phyloP scores from a whole-genome alignment of 2,329 filamentous ascomycete species.

The Hymenoscyphus fraxineus region DNA sequence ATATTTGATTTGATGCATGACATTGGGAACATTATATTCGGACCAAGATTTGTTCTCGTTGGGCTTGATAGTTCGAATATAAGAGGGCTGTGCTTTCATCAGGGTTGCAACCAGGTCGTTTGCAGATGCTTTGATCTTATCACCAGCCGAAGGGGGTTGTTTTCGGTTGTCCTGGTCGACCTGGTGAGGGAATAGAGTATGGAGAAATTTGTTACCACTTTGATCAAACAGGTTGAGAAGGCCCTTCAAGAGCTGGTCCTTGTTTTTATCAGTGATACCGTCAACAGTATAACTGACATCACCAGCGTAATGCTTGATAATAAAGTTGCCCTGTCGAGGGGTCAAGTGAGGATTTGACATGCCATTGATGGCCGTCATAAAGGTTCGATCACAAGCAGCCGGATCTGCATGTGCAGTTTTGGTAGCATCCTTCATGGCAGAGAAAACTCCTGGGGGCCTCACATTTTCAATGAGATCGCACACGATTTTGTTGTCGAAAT shows the following conservation, averaged over 20 bases:
- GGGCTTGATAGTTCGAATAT: constrained; percentile 98
- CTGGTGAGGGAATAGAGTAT: constrained; percentile 84
- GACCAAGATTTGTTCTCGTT: constrained; percentile 97
- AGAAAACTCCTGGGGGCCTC: constrained; percentile 87
- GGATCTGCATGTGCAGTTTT: constrained; percentile 98
- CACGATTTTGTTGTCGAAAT: constrained; percentile 99
- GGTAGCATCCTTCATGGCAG: constrained; percentile 93
- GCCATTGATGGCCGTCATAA: constrained; percentile 87
- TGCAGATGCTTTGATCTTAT: constrained; percentile 91
- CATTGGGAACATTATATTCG: constrained; percentile 88
- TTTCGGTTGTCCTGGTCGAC: constrained; percentile 95
- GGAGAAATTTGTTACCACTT: constrained; percentile 82
- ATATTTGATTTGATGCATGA: constrained; percentile 98
- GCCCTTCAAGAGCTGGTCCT: constrained; percentile 94
- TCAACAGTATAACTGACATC: constrained; percentile 93
- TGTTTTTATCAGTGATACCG: constrained; percentile 99
- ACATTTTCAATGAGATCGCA: constrained; percentile 94
- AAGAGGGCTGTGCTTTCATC: constrained; percentile 96
- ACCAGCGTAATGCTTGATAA: constrained; percentile 98
- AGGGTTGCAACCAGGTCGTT: constrained; percentile 92
- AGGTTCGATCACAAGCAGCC: constrained; percentile 88
- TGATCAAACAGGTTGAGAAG: constrained; percentile 80
- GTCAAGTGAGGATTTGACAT: constrained; percentile 90
- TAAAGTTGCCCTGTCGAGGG: constrained; percentile 89
- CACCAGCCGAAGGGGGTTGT: constrained; percentile 88